Evolutionary conservation across 1,284 basidiomycete genomes (phyloP).

Genomic region (Hemileia vastatrix): DNA sequence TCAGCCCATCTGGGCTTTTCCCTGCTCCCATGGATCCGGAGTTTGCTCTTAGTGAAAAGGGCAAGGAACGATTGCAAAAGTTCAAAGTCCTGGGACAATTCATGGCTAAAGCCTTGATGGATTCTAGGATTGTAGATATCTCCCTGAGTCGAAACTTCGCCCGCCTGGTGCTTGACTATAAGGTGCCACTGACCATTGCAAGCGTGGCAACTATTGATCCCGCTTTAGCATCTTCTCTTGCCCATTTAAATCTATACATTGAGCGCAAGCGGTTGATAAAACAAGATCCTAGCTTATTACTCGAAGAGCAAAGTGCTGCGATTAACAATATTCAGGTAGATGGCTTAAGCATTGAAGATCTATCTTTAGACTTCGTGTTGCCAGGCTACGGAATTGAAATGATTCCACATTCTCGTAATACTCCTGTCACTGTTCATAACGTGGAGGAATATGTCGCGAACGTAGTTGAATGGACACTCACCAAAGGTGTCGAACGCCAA

Average conservation of each 20-base stretch:
- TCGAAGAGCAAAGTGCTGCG: slow-evolving; percentile 42
- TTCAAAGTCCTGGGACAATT: slow-evolving; percentile 90
- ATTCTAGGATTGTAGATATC: slow-evolving; percentile 93
- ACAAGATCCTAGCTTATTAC: slow-evolving; percentile 36
- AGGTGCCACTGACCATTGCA: slow-evolving; percentile 70
- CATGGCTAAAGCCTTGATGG: slow-evolving; percentile 92
- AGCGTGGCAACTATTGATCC: slow-evolving; percentile 73
- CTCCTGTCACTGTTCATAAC: slow-evolving; percentile 67
- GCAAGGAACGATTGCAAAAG: slow-evolving; percentile 54
- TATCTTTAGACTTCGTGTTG: slow-evolving; percentile 88
- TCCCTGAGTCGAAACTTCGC: slow-evolving; percentile 87
- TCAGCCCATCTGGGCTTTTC: slow-evolving; percentile 69
- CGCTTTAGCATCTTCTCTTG: slow-evolving; percentile 72
- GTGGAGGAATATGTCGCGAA: slow-evolving; percentile 75
- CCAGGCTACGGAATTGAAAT: slow-evolving; percentile 91
- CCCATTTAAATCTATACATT: slow-evolving; percentile 58
- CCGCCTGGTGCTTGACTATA: slow-evolving; percentile 72
- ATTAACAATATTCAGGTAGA: slow-evolving; percentile 49
- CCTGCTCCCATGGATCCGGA: slow-evolving; percentile 66
- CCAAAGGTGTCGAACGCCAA: slow-evolving; percentile 33
- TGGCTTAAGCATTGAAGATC: slow-evolving; percentile 60
- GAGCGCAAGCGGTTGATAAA: slow-evolving; percentile 47
- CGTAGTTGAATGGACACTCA: slow-evolving; percentile 43
- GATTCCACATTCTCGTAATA: slow-evolving; percentile 47
- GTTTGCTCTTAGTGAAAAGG: slow-evolving; percentile 45